phyloP scores from a whole-genome alignment of 176 grass and related monocot genomes.

The Triticum timopheevii region DNA sequence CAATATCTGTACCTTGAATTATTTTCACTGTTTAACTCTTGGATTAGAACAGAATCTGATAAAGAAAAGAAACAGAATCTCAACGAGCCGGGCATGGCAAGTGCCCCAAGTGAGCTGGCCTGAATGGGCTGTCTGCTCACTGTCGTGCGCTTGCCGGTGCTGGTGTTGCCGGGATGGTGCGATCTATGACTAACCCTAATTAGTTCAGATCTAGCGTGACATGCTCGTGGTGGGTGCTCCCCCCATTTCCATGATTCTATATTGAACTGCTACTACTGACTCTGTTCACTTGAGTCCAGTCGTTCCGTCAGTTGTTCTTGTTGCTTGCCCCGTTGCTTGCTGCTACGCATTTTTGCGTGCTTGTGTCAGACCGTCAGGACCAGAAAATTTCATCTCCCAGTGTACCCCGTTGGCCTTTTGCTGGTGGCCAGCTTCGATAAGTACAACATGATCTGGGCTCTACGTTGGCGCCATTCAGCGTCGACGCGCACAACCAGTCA shows the following conservation, averaged over 20 bases:
- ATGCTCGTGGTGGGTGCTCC: constrained; percentile 16
- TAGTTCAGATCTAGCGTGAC: neutral
- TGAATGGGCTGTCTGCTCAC: neutral
- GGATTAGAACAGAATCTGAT: too few species aligned
- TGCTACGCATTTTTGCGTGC: neutral
- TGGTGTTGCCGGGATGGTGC: neutral
- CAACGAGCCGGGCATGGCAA: neutral
- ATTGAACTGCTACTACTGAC: neutral
- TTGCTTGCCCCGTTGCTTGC: neutral
- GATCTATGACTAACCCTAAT: neutral
- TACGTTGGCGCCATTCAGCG: neutral
- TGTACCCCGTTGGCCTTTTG: constrained; percentile 21
- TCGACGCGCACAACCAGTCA: neutral
- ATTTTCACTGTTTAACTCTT: neutral
- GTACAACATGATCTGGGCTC: neutral
- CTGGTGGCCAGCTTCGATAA: constrained; percentile 16
- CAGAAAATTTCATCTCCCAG: neutral
- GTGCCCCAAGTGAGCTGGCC: neutral
- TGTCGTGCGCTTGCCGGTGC: neutral
- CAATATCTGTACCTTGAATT: too few species aligned
- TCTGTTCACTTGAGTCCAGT: neutral
- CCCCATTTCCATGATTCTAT: neutral
- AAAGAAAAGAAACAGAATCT: neutral
- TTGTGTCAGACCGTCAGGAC: neutral
- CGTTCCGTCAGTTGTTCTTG: neutral